Conservation (phyloP, 2,329 filamentous ascomycete genomes). For the Bipolaris sorokiniana region DNA sequence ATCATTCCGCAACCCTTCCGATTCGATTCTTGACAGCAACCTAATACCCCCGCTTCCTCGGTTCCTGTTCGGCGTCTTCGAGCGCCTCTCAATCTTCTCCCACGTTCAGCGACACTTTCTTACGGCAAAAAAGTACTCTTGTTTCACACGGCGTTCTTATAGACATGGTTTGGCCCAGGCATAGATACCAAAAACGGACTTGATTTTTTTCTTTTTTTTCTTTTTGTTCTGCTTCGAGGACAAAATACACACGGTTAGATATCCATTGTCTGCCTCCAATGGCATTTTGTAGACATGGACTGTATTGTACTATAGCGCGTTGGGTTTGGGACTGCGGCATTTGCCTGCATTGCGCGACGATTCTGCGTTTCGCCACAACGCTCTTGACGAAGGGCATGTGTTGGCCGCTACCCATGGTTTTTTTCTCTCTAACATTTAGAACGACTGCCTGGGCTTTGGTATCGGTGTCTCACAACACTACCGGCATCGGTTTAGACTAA, state of each 20-base stretch:
- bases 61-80: conserved; percentile 29
- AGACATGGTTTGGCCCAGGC: conserved; percentile 50
- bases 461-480: conserved; percentile 41
- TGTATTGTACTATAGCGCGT: conserved; percentile 45
- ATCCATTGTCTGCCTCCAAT: conserved; percentile 44
- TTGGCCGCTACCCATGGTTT: conserved; percentile 30
- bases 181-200: conserved; percentile 50
- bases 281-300: conserved; percentile 37
- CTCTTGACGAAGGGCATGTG: conserved; percentile 34
- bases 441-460: conserved; percentile 42
- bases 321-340: conserved; percentile 33
- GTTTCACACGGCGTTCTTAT: conserved; percentile 45
- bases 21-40: conserved; percentile 36
- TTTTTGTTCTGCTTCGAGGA: conserved; percentile 35
- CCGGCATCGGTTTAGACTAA: conserved; percentile 46
- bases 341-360: conserved; percentile 41
- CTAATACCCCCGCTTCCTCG: conserved; percentile 47
- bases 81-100: conserved; percentile 34
- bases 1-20: conserved; percentile 44
- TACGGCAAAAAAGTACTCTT: conserved; percentile 44
- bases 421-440: conserved; percentile 31
- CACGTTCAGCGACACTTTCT: conserved; percentile 46
- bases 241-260: conserved; percentile 43
- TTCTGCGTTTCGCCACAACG: conserved; percentile 42
- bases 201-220: conserved; percentile 36